Base-by-base conservation (phyloP, 2,329 filamentous ascomycete species). In the Boeremia lycopersici region DNA sequence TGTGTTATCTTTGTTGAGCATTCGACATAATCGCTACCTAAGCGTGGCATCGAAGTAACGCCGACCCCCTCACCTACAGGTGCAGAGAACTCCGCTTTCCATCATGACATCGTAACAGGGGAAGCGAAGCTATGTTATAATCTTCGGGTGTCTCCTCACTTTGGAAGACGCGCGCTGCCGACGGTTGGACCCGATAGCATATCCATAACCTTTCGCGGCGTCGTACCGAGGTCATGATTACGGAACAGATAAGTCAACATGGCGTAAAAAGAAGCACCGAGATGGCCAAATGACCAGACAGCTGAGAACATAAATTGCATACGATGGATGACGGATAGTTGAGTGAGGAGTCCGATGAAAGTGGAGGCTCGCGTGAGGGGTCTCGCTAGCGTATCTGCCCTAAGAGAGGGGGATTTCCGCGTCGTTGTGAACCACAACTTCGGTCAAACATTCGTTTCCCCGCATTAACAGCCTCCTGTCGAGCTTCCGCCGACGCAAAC, bases 401-500 rank as follows among this genome's bases (percentile, higher is more conserved):
- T 23, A 15, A n/a, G 31, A 33, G 45, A 39, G 51, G 40, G 40
- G 40, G n/a, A 11, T n/a, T 34, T 40, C 34, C 41, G 38, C 33
- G 19, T 45, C 45, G 11, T 29, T 46, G 19, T 38, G 19, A 23
- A 41, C 30, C 33, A 39, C 28, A 28, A 41, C 46, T 35, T 25
- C 40, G 41, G 30, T 45, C 17, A 33, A 31, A 42, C 47, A n/a
- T 23, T 43, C 43, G 17, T 12, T 31, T 48, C 50, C 47, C 48
- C 39, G 48, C 49, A 44, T 57, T 41, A 63, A 52, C 60, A 66
- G 23, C 57, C 63, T 35, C 61, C 58, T 26, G 61, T 63, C 28
- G 56, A 45, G 44, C 60, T 63, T n/a, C 59, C 60, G 28, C 60
- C 63, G 19, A 62, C 59, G 51, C 63, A 66, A 6, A 58, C 61